Conservation (phyloP, 1,284 basidiomycete species). For the Trametes polyzona region DNA sequence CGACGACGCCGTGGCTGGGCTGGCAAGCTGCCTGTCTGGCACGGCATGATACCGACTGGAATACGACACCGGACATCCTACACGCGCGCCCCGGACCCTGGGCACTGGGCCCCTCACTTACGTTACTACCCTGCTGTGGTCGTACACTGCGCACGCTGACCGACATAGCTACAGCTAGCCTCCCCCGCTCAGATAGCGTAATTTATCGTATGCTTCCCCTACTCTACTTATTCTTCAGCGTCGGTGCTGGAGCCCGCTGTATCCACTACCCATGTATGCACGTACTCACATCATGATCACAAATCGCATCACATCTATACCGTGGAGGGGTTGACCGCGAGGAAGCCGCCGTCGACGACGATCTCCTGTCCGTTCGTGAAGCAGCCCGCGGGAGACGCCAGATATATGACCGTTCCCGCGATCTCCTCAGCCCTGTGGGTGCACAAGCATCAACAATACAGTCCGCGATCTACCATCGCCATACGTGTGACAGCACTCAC, state of each 20-base stretch:
- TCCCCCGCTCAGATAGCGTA: constrained; percentile 22
- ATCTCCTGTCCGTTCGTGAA: constrained; percentile 80
- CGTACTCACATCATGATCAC: not conserved
- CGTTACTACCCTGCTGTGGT: constrained; percentile 8
- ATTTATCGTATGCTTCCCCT: constrained; percentile 24
- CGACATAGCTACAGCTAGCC: constrained; percentile 8
- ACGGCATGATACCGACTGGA: no score
- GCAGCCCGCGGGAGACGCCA: constrained; percentile 69
- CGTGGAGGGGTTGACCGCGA: constrained; percentile 69
- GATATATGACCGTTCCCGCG: constrained; percentile 74
- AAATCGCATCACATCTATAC: constrained; percentile 18
- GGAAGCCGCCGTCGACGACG: constrained; percentile 72
- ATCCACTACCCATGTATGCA: constrained; percentile 8
- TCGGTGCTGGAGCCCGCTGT: constrained; percentile 10
- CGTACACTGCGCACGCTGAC: constrained; percentile 7
- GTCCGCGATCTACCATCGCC: not conserved
- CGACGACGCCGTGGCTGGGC: constrained; percentile 10
- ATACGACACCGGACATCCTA: constrained; percentile 25
- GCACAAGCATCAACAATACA: not conserved
- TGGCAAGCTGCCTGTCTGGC: no score
- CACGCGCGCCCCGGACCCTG: no score
- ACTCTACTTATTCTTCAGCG: constrained; percentile 16
- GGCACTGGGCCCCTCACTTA: constrained; percentile 1
- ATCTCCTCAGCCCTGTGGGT: constrained; percentile 73
- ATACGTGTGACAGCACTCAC: constrained; percentile 47